Evolutionary conservation across 148 eudicot genomes (phyloP).

Genomic region (Silene uniflora): DNA sequence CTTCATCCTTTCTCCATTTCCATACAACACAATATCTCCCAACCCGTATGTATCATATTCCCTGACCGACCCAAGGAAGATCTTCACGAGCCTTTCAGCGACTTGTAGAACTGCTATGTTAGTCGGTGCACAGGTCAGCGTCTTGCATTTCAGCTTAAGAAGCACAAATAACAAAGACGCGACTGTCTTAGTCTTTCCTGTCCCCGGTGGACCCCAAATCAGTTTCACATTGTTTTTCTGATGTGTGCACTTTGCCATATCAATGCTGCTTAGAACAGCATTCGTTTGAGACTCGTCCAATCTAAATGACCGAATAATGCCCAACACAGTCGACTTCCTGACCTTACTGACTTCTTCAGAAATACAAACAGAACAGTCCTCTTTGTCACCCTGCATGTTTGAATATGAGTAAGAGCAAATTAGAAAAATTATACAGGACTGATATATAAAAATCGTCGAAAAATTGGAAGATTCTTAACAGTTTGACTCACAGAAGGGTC

Average conservation of each 20-base stretch:
- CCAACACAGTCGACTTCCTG: background rate
- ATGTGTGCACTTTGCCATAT: constrained; percentile 17
- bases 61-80: constrained; percentile 11
- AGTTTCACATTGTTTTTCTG: constrained; percentile 28
- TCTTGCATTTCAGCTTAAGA: constrained; percentile 37
- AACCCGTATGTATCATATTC: constrained; percentile 27
- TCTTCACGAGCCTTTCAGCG: too few species aligned
- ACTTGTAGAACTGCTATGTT: constrained; percentile 59
- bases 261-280: constrained; percentile 27
- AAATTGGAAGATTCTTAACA: background rate
- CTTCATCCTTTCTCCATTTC: constrained; percentile 39
- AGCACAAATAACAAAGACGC: too few species aligned
- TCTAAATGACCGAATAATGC: background rate
- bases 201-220: constrained; percentile 75
- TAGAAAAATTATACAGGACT: background rate
- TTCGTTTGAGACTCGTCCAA: too few species aligned
- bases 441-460: background rate
- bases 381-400: constrained; percentile 18
- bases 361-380: too few species aligned
- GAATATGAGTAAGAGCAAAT: background rate
- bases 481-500: constrained; percentile 22
- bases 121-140: constrained; percentile 57
- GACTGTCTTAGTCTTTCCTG: too few species aligned
- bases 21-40: constrained; percentile 38
- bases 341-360: background rate